Evolutionary conservation across 2,329 filamentous ascomycete genomes (phyloP).

Genomic region (Aspergillus fischeri): DNA sequence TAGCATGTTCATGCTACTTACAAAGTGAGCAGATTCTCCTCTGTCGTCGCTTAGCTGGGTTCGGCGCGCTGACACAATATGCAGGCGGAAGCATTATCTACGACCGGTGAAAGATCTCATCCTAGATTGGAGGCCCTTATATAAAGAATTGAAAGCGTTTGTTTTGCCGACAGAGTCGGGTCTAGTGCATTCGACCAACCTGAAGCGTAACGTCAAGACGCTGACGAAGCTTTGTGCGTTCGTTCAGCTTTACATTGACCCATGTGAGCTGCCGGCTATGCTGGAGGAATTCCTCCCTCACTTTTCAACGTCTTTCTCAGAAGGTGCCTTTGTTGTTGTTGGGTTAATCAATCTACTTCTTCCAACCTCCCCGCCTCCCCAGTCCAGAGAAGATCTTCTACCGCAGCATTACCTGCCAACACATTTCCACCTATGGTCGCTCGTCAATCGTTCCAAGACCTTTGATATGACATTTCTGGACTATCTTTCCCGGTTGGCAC

Average conservation of each 20-base stretch:
- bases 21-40: conserved; percentile 62
- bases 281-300: conserved; percentile 75
- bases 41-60: neutral
- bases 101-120: conserved; percentile 84
- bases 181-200: conserved; percentile 57
- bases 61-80: conserved; percentile 17
- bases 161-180: conserved; percentile 79
- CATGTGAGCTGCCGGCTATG: conserved; percentile 75
- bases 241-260: conserved; percentile 88
- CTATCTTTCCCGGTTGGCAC: conserved; percentile 77
- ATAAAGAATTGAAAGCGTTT: conserved; percentile 86
- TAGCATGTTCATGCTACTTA: conserved; percentile 92
- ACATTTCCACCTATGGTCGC: conserved; percentile 93
- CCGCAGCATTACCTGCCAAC: conserved; percentile 88
- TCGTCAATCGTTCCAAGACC: conserved; percentile 82
- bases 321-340: conserved; percentile 89
- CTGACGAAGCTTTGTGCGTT: conserved; percentile 87
- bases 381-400: conserved; percentile 68
- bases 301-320: conserved; percentile 89
- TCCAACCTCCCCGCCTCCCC: conserved; percentile 70
- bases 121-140: conserved; percentile 90
- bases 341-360: conserved; percentile 82
- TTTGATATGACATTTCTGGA: conserved; percentile 88
- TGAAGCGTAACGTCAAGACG: conserved; percentile 65
- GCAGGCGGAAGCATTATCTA: conserved; percentile 89